Evolutionary conservation across 1,139 yeast genomes (phyloP), one percentile per base, ranked within the genome.

Genomic region (Torulaspora globosa): DNA sequence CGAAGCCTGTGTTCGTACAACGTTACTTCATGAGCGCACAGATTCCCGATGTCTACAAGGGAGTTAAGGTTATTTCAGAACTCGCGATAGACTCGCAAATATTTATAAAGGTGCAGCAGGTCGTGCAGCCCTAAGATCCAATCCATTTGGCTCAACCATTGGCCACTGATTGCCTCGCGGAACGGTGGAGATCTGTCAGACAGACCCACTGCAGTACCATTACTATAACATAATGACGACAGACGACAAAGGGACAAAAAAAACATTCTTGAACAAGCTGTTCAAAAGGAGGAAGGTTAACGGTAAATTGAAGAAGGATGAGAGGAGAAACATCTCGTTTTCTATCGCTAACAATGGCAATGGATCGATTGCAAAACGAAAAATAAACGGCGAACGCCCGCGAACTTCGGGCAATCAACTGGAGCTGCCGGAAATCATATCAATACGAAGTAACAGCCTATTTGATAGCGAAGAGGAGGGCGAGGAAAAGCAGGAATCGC

Each of bases 381-480:
- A 54, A 36, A 43, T 55, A 3, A 29, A 46, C 5, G 27, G 47
- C 2, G 50, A 50, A 5, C 27, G 27, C 15, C 33, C 47, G 12
- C 27, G 33, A 15, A 38, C 24, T 11, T 28, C 39, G 12, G 28
- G 44, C 19, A 18, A 18, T 24, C 26, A 46, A 11, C 34, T 51
- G 7, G 58, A 56, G n/a, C 31, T 57, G 23, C 62, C 62, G 3
- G 62, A 58, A 19, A 56, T 57, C 18, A 55, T 49, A 3, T 56
- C 59, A 1, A 45, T 54, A 8, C 53, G 48, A 43, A 51, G 55
- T 42, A 36, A 41, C 1, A 41, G 50, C n/a, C 32, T 38, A 11
- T 41, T 31, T 14, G 33, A 32, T 31, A 37, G 14, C 9, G 35
- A 15, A 16, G 12, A 28, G 2, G 36, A 43, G 10, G 37, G 12